Base-by-base conservation (phyloP, 305 asterid species). In the Nicotiana rustica region DNA sequence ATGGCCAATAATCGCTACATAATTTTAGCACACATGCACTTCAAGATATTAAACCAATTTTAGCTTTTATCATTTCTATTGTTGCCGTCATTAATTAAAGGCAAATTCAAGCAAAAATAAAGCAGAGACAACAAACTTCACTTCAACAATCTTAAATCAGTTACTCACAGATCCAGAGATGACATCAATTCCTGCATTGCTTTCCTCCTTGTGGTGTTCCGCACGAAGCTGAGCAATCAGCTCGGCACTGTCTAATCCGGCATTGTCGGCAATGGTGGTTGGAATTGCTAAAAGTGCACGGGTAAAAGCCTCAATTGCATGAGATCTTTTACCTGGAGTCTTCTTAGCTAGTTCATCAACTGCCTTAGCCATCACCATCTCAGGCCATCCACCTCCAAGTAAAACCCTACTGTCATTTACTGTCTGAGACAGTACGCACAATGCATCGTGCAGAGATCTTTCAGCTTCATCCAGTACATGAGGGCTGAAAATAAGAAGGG, bases 371-470 rank as follows among this genome's bases (percentile, higher is more conserved):
- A 94, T 96, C 83, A 94, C 91, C 98, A 96, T 96, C 89, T 96
- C 99, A 29, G 97, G 97, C 97, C 97, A 96, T 82, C 99, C 99
- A 84, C 99, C 98, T 71, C 99, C 99, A 68, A 91, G 85, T 78
- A 94, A 83, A 76, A 93, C 97, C 89, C 99, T 90, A 85, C 97
- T 94, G 86, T 96, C 99, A 84, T 84, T 92, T 69, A 94, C 97
- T 0, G 99, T 94, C 87, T 96, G 98, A 33, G 97, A 94, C 44
- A 96, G 90, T 69, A 96, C 99, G 10, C 97, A 94, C 88, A 96
- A 81, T 64, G 97, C 99, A 82, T 94, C 98, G 10, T 93, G 98
- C 83, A 96, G 91, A 75, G 98, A 94, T 88, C 99, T 92, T 83
- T 96, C 98, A 2, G 98, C 99, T 87, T 96, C 99, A 79, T 96